Percentiles rank a stretch among this genome's conserved stretches.
Evolutionary conservation across 768 basidiomycete species (phyloP).

Genomic region (Clitopilus passeckerianus): DNA sequence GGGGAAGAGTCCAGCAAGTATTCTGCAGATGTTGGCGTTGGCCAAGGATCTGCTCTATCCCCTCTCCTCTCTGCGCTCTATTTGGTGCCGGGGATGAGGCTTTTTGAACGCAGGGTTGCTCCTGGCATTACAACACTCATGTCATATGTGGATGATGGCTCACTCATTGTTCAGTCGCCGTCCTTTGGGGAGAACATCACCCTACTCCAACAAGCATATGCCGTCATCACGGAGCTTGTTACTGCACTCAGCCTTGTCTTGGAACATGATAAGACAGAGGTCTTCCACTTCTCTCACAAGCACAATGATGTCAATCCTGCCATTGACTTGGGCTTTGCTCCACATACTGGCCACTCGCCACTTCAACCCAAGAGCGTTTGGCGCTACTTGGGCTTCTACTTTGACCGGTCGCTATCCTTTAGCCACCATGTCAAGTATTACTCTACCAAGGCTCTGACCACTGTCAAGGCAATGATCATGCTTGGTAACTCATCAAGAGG

Average conservation of each 20-base stretch:
- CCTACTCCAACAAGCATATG: neutral
- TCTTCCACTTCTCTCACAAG: slow-evolving; percentile 1
- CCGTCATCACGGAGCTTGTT: neutral
- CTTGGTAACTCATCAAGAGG: neutral
- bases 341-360: neutral
- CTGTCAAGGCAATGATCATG: neutral
- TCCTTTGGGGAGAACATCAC: neutral
- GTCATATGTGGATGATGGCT: too few species aligned
- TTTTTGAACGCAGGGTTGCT: too few species aligned
- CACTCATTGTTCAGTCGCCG: neutral
- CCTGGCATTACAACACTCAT: neutral
- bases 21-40: too few species aligned
- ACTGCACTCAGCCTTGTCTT: neutral
- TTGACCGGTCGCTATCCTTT: neutral
- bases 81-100: too few species aligned
- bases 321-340: slow-evolving; percentile 2
- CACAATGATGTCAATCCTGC: neutral
- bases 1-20: too few species aligned
- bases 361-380: neutral
- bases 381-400: neutral
- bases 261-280: neutral
- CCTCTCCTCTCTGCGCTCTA: too few species aligned
- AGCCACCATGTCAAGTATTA: neutral
- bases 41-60: too few species aligned
- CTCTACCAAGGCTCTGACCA: neutral